Evolutionary conservation across 2,329 filamentous ascomycete species (phyloP).

Genomic region (Xylaria sp.): DNA sequence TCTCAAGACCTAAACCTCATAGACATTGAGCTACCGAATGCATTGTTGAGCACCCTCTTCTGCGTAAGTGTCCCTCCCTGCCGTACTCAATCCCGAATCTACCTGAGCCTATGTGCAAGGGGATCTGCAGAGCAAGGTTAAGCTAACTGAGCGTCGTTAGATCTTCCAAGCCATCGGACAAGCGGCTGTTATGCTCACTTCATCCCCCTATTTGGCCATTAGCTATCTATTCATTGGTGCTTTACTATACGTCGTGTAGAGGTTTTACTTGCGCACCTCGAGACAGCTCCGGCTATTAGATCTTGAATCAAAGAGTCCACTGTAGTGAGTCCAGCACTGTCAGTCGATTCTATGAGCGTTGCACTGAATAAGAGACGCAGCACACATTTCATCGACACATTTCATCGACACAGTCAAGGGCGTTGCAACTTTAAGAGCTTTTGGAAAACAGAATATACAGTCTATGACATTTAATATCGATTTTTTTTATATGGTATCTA

Average conservation of each 20-base stretch:
- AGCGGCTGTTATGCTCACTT: constrained; percentile 48
- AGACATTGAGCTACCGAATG: constrained; percentile 47
- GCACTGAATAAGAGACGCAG: constrained; percentile 17
- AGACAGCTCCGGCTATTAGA: constrained; percentile 58
- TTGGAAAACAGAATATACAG: constrained; percentile 39
- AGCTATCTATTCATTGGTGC: constrained; percentile 50
- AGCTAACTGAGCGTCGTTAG: neutral
- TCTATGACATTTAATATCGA: neutral
- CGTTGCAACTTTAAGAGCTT: constrained; percentile 55
- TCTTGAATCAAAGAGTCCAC: constrained; percentile 55
- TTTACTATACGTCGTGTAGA: constrained; percentile 52
- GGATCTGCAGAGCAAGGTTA: neutral
- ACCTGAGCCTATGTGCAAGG: neutral
- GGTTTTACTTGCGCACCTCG: constrained; percentile 58
- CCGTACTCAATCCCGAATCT: neutral
- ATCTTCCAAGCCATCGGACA: constrained; percentile 38
- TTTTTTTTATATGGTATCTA: neutral
- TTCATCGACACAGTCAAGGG: constrained; percentile 57
- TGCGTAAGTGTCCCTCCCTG: neutral
- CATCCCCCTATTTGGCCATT: constrained; percentile 47
- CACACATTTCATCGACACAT: constrained; percentile 53
- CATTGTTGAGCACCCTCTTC: constrained; percentile 40
- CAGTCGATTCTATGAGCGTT: neutral
- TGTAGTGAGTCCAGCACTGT: constrained; percentile 46
- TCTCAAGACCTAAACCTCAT: constrained; percentile 53